Conservation (phyloP, 1,139 yeast species). For the Wickerhamomyces sp. region DNA sequence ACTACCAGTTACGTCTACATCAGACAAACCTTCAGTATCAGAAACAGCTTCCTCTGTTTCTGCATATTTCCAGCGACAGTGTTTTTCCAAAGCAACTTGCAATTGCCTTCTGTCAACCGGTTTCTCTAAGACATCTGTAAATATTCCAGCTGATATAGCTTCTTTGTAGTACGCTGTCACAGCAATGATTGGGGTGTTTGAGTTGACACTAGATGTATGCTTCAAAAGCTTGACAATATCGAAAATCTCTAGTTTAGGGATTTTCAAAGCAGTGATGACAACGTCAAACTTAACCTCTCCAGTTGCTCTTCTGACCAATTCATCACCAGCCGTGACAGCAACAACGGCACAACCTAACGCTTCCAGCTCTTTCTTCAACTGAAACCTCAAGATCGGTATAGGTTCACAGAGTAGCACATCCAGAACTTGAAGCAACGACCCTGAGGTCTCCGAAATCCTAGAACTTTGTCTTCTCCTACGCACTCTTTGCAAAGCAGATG, state of each 20-base stretch:
- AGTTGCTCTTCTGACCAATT: constrained; percentile 73
- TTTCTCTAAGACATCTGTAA: constrained; percentile 70
- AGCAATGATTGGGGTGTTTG: constrained; percentile 74
- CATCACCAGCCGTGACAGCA: constrained; percentile 76
- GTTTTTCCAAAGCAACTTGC: constrained; percentile 24
- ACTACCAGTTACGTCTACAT: neutral
- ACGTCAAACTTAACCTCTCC: constrained; percentile 82
- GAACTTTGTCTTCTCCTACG: constrained; percentile 53
- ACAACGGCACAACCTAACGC: constrained; percentile 78
- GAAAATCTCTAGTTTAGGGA: constrained; percentile 60
- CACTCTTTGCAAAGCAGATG: constrained; percentile 49
- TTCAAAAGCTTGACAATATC: constrained; percentile 77
- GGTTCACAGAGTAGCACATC: constrained; percentile 85
- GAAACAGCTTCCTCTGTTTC: constrained; percentile 24
- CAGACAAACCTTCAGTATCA: constrained; percentile 18
- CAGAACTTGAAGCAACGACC: constrained; percentile 26
- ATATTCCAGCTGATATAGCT: constrained; percentile 47
- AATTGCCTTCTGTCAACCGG: constrained; percentile 55
- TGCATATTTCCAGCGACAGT: constrained; percentile 21
- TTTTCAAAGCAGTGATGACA: constrained; percentile 69
- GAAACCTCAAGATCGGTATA: constrained; percentile 74
- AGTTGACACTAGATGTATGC: constrained; percentile 70
- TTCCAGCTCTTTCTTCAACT: constrained; percentile 61
- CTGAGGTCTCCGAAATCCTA: constrained; percentile 30
- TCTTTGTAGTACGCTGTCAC: constrained; percentile 71